Evolutionary conservation across 345 rosid genomes (phyloP).

Genomic region (Boechera divaricarpa): DNA sequence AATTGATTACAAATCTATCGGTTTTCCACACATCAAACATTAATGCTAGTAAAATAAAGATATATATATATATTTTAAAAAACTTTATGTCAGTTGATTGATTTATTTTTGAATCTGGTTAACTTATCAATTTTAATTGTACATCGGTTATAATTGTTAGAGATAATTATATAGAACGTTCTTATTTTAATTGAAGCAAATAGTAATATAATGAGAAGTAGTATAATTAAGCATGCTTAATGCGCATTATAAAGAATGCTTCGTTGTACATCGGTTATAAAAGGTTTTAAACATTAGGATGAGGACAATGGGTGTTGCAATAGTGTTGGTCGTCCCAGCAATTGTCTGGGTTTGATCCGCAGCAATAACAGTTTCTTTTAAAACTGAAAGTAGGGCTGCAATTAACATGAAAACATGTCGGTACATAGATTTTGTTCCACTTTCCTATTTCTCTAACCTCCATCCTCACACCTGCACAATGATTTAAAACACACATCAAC

Average conservation of each 20-base stretch:
- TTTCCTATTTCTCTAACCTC: not conserved
- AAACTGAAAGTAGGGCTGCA: not conserved
- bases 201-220: not conserved
- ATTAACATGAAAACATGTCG: not conserved
- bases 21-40: no score
- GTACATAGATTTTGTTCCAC: not conserved
- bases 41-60: no score
- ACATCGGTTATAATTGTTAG: no score
- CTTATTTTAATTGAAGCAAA: no score
- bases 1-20: no score
- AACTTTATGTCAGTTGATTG: no score
- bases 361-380: not conserved
- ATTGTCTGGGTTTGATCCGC: not conserved
- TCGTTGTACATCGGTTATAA: not conserved
- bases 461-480: conserved; percentile 1
- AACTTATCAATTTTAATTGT: no score
- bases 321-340: not conserved
- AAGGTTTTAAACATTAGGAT: not conserved
- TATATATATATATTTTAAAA: no score
- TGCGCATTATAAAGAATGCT: not conserved
- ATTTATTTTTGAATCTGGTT: no score
- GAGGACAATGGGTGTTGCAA: not conserved
- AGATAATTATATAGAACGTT: no score
- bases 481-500: not conserved
- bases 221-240: no score